Evolutionary conservation across 2,329 filamentous ascomycete species (phyloP).

Genomic region (Neofusicoccum parvum): DNA sequence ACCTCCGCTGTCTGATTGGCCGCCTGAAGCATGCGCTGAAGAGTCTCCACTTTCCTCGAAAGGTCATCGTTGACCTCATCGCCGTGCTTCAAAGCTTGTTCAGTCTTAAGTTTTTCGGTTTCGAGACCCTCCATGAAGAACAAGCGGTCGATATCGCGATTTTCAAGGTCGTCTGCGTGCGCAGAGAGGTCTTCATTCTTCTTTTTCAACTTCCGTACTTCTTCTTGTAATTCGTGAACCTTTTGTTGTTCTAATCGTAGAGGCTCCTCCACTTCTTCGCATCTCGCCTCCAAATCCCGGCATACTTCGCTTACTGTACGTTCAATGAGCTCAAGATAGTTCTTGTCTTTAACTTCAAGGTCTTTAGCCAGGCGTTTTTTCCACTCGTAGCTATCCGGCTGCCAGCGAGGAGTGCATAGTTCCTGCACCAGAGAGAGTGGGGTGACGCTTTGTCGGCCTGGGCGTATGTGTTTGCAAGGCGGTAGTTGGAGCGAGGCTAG

Average conservation of each 20-base stretch:
- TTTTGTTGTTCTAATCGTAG: slow-evolving; percentile 49
- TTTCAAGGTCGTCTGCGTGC: slow-evolving; percentile 40
- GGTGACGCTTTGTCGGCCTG: neutral
- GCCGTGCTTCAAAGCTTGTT: slow-evolving; percentile 40
- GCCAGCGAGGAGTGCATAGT: slow-evolving; percentile 40
- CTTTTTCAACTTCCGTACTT: slow-evolving; percentile 35
- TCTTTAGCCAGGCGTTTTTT: slow-evolving; percentile 47
- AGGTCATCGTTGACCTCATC: slow-evolving; percentile 43
- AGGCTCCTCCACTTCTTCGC: slow-evolving; percentile 57
- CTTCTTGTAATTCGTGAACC: slow-evolving; percentile 34
- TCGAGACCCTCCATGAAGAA: slow-evolving; percentile 43
- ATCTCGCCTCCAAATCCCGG: slow-evolving; percentile 58
- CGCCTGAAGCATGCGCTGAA: slow-evolving; percentile 42
- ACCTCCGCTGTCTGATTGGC: slow-evolving; percentile 38
- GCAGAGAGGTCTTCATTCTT: slow-evolving; percentile 38
- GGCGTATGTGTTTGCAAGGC: slow-evolving; percentile 28
- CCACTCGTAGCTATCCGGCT: slow-evolving; percentile 50
- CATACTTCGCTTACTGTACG: slow-evolving; percentile 56
- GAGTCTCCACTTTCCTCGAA: slow-evolving; percentile 32
- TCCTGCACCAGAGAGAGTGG: slow-evolving; percentile 38
- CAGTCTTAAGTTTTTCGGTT: slow-evolving; percentile 42
- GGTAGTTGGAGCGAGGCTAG: slow-evolving; percentile 18
- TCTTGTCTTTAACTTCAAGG: slow-evolving; percentile 41
- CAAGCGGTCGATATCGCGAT: slow-evolving; percentile 38
- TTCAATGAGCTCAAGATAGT: slow-evolving; percentile 51